Base-by-base conservation (phyloP, 768 basidiomycete genomes). In the Sporobolomyces phaffii region DNA sequence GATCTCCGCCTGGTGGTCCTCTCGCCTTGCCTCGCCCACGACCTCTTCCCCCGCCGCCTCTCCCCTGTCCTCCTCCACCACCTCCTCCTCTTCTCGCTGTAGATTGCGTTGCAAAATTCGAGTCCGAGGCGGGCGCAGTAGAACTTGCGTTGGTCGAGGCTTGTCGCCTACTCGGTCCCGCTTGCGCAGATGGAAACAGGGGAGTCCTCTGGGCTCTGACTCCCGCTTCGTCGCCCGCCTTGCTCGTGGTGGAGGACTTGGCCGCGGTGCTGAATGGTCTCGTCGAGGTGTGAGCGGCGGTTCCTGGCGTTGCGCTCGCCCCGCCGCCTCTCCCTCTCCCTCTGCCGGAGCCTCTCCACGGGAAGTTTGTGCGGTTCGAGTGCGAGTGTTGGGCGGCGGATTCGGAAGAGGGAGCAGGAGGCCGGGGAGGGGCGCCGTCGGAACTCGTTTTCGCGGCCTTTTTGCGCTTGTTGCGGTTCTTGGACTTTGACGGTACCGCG, bases 301-400 rank as follows among this genome's bases (percentile, higher is more conserved):
- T n/a, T n/a, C 40, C 54, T 36, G 40, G 40, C 26, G 31, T 13
- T 28, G 40, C 8, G 54, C 17, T 43, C 18, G 41, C 5, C n/a
- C n/a, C n/a, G 5, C 54, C 54, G 6, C 56, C 56, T 31, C 56
- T 22, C 7, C 56, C 56, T 15, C 56, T 44, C 36, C 56, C 56
- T 24, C 56, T 44, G 6, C 56, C 56, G 5, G 56, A 58, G 13
- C 56, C 56, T 58, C 56, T 38, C 56, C 56, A 58, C n/a, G 56
- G 56, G 31, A 58, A 34, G 10, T 9, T 20, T 10, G 56, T 58
- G 14, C 56, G 56, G n/a, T 44, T 56, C 26, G 38, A 8, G 34
- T 43, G 26, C 36, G 52, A 40, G 20, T 34, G 51, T 33, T 20
- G 57, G 57, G 31, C 15, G 17, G 18, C 7, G 1, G 53, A 14